Conservation (phyloP, 345 rosid genomes). For the Euphorbia tirucalli region DNA sequence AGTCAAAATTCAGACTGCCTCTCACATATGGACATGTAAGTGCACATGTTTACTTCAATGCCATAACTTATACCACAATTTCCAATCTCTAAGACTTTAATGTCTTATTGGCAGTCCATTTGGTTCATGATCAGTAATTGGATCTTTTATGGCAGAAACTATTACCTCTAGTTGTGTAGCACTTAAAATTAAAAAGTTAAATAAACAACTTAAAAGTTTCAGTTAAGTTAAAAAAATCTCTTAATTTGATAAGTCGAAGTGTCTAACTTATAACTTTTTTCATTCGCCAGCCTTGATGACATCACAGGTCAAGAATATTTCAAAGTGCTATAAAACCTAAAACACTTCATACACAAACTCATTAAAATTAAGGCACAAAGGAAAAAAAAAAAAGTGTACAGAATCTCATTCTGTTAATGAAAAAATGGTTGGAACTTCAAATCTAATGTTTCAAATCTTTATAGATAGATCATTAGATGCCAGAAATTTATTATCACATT, state of each 20-base stretch:
- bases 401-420: not conserved
- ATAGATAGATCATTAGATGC: not conserved
- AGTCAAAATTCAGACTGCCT: no score
- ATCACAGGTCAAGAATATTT: not conserved
- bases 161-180: not conserved
- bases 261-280: not conserved
- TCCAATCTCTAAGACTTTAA: not conserved
- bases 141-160: not conserved
- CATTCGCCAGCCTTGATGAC: not conserved
- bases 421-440: not conserved
- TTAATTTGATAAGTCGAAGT: not conserved
- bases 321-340: not conserved
- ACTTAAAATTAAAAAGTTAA: no score
- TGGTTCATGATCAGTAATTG: not conserved
- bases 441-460: not conserved
- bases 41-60: not conserved
- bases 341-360: not conserved
- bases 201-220: not conserved
- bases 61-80: not conserved
- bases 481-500: not conserved
- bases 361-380: not conserved
- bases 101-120: not conserved
- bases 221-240: not conserved
- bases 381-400: not conserved
- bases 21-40: not conserved